Base-by-base conservation (phyloP, 2,329 filamentous ascomycete genomes). In the Fusarium praegraminearum region DNA sequence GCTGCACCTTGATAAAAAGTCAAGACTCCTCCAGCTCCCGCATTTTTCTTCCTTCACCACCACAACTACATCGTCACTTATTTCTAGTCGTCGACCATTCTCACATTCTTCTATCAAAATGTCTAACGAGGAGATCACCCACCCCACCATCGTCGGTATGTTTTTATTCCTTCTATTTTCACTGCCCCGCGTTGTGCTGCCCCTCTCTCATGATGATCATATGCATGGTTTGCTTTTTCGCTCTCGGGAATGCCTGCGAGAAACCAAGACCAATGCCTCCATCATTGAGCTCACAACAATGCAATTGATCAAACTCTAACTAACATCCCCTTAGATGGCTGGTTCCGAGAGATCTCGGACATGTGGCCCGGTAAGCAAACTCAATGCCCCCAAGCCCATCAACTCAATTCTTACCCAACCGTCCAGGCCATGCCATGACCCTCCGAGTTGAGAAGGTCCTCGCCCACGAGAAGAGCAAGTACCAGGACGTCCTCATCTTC, bases 401-500 rank as follows among this genome's bases (percentile, higher is more conserved):
- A 7, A 40, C 38, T 15, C n/a, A 24, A 55, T 22, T 38, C 53
- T 67, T 64, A 60, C 44, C 11, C 55, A 35, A 50, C 36, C 33
- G 32, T 51, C 47, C 65, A 86, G 93, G 96, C 81, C 96, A 98
- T 86, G 96, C 96, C 81, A 98, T 98, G 95, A 98, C 93, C 75
- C 91, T 97, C 80, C 94, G 93, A 84, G 96, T 99, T 83, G 95
- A 99, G 82, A 93, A 98, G 87, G 91, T 99, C 78, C 87, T 99
- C 70, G 94, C 98, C 88, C 95, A 98, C 87, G 96, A 99, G 87
- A 98, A 98, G 90, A 96, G 92, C 87, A 87, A 97, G 87, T 99
- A 98, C 87, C 96, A 99, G 85, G 96, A 99, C 80, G 95, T 99
- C 72, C 90, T 99, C 77, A 93, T 98, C 86, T 99, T 99, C 86